phyloP scores from a whole-genome alignment of 2,329 filamentous ascomycete species.

The Lasiodiplodia theobromae region DNA sequence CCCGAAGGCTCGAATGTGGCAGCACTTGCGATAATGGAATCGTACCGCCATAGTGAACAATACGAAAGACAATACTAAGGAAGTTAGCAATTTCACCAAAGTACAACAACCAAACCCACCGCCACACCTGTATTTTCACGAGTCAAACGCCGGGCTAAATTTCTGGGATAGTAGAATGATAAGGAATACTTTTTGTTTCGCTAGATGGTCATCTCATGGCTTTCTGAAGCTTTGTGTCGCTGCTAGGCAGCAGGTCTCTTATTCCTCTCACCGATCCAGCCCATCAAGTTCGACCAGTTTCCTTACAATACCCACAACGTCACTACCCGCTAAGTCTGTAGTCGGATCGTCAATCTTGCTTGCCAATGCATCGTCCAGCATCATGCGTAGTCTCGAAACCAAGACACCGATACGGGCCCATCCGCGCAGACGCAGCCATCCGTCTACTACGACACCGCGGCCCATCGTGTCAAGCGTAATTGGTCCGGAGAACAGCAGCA shows the following conservation, averaged over 20 bases:
- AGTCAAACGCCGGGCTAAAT: background rate
- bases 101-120: background rate
- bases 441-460: constrained; percentile 86
- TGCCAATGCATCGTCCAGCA: constrained; percentile 86
- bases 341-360: constrained; percentile 79
- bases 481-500: constrained; percentile 85
- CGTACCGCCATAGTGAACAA: background rate
- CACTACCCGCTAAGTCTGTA: constrained; percentile 61
- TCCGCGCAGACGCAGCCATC: constrained; percentile 84
- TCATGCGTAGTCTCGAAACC: constrained; percentile 79
- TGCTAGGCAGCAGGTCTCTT: background rate
- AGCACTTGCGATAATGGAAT: background rate
- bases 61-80: constrained; percentile 1
- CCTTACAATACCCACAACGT: constrained; percentile 79
- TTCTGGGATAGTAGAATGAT: background rate
- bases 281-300: constrained; percentile 90
- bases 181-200: background rate
- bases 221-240: background rate
- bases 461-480: constrained; percentile 88
- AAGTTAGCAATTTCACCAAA: background rate
- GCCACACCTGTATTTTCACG: background rate
- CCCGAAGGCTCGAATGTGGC: background rate
- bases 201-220: background rate
- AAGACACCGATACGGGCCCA: constrained; percentile 96
- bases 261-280: constrained; percentile 62